phyloP scores from a whole-genome alignment of 2,329 filamentous ascomycete species.

The Epichloe festucae region DNA sequence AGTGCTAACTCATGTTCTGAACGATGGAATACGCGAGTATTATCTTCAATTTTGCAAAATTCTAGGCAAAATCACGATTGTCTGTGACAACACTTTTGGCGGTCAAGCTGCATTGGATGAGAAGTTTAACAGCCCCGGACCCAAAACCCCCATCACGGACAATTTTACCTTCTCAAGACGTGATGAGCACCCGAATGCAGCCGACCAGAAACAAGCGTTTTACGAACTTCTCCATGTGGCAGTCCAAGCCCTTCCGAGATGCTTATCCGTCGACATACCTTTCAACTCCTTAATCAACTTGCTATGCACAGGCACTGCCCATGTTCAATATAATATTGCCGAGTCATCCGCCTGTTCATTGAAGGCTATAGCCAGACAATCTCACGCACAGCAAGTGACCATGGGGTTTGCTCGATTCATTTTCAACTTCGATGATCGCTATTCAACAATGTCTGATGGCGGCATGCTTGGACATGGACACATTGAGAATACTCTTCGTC shows the following conservation, averaged over 20 bases:
- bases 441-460: constrained; percentile 95
- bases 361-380: constrained; percentile 88
- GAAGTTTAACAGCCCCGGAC: constrained; percentile 75
- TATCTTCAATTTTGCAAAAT: constrained; percentile 91
- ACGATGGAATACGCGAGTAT: constrained; percentile 68
- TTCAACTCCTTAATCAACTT: constrained; percentile 92
- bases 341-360: constrained; percentile 82
- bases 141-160: constrained; percentile 90
- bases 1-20: constrained; percentile 49
- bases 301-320: constrained; percentile 89
- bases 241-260: constrained; percentile 89
- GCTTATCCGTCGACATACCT: constrained; percentile 77
- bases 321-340: constrained; percentile 86
- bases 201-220: constrained; percentile 84
- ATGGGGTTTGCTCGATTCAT: constrained; percentile 96
- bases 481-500: constrained; percentile 81
- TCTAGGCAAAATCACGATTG: constrained; percentile 84
- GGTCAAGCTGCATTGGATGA: constrained; percentile 92
- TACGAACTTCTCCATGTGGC: constrained; percentile 93
- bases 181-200: constrained; percentile 59
- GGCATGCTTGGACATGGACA: constrained; percentile 90
- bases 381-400: constrained; percentile 86
- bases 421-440: constrained; percentile 95
- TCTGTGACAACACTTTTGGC: constrained; percentile 94
- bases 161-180: constrained; percentile 82